phyloP scores from a whole-genome alignment of 2,329 filamentous ascomycete species.

The Colletotrichum paranaense region DNA sequence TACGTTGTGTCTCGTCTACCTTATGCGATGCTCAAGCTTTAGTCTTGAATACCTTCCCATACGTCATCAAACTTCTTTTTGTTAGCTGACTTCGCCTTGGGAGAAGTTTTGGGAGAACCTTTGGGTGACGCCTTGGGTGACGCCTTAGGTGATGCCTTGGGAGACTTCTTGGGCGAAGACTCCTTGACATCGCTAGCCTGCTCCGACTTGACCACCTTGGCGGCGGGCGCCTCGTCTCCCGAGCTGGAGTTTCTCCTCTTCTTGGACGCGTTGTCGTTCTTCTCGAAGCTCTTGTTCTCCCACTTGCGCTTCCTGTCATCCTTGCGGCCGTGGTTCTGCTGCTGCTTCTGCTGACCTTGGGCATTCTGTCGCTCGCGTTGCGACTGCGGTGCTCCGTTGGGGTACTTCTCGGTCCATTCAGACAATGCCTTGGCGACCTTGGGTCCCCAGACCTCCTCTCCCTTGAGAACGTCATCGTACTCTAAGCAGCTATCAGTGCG shows the following conservation, averaged over 20 bases:
- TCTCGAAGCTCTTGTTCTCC: conserved; percentile 10
- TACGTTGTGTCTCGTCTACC: not conserved
- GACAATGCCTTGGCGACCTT: conserved; percentile 67
- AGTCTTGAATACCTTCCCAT: not conserved
- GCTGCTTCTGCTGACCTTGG: conserved; percentile 21
- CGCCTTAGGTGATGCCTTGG: conserved; percentile 14
- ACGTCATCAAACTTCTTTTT: conserved; percentile 7
- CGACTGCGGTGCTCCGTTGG: conserved; percentile 39
- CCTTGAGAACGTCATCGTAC: conserved; percentile 79
- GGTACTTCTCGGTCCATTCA: conserved; percentile 50
- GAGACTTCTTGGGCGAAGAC: conserved; percentile 14
- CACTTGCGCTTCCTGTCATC: conserved; percentile 35
- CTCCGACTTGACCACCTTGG: conserved; percentile 20
- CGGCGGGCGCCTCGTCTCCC: conserved; percentile 28
- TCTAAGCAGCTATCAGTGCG: conserved; percentile 79
- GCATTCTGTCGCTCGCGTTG: conserved; percentile 30
- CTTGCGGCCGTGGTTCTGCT: conserved; percentile 32
- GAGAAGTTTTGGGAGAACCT: conserved; percentile 10
- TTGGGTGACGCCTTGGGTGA: conserved; percentile 23
- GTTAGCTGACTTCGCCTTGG: conserved; percentile 25
- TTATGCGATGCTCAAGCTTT: conserved; percentile 1
- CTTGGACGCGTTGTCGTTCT: conserved; percentile 17
- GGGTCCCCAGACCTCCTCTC: conserved; percentile 85
- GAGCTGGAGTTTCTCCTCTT: conserved; percentile 36
- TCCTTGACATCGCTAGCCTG: not conserved